Conservation (phyloP, 139 green algal species). For the Chlorella sp. region DNA sequence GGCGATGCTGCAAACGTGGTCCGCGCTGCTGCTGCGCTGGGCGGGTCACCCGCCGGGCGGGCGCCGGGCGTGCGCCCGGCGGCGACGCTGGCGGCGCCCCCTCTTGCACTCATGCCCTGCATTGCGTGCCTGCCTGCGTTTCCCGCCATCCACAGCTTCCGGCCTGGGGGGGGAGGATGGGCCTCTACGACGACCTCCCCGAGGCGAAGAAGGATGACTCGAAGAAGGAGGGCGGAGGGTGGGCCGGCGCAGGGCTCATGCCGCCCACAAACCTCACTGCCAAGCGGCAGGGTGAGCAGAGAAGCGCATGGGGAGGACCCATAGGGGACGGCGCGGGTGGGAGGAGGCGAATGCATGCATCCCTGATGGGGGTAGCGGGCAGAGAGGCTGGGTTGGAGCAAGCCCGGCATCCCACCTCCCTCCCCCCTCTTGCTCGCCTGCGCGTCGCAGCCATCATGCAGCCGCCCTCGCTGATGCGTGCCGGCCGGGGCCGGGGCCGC, state of each 20-base stretch:
- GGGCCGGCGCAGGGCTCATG: constrained; percentile 13
- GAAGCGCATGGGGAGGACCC: too few species aligned
- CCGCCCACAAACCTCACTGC: constrained; percentile 1
- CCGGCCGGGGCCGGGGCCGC: constrained; percentile 12
- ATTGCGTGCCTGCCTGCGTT: too few species aligned
- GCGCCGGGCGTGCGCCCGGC: too few species aligned
- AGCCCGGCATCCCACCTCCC: background rate
- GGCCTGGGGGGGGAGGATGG: too few species aligned
- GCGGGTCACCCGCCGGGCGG: too few species aligned
- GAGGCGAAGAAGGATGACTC: constrained; percentile 41
- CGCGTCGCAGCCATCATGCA: background rate
- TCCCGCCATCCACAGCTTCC: too few species aligned
- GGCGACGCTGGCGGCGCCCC: too few species aligned
- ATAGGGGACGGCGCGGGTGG: background rate
- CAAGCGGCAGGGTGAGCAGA: constrained; percentile 21
- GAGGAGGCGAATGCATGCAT: background rate
- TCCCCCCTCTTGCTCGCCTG: constrained; percentile 1
- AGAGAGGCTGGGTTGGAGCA: background rate
- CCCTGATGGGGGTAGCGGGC: background rate
- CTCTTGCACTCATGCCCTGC: too few species aligned
- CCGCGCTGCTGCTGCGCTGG: too few species aligned
- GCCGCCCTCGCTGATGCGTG: constrained; percentile 30
- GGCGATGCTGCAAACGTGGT: too few species aligned
- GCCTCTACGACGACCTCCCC: constrained; percentile 61
- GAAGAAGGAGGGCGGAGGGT: constrained; percentile 14